Conservation (phyloP, 2,329 filamentous ascomycete genomes). For the Botrytis elliptica region DNA sequence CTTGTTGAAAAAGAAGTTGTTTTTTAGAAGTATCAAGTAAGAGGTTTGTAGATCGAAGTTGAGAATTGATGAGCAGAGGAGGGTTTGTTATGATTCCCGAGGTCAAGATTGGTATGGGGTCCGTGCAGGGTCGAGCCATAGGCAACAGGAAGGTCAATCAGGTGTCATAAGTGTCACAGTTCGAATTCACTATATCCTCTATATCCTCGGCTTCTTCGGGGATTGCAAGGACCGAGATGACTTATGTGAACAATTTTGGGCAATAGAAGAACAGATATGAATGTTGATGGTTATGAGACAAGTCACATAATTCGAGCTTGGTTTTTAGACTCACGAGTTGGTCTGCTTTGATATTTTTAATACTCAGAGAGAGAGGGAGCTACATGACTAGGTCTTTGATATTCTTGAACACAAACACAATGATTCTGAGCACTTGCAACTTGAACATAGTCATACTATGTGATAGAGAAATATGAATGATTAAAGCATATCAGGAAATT, state of each 20-base stretch:
- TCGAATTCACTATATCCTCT: not conserved
- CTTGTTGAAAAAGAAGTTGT: not conserved
- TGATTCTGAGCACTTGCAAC: not conserved
- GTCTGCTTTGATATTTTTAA: not conserved
- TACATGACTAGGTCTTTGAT: not conserved
- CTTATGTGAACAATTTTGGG: not conserved
- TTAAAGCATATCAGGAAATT: not conserved
- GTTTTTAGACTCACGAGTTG: not conserved
- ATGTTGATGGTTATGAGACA: not conserved
- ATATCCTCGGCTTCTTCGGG: not conserved
- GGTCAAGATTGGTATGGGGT: not conserved
- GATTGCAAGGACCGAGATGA: not conserved
- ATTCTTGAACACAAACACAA: not conserved
- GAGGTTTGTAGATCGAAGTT: not conserved
- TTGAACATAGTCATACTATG: not conserved
- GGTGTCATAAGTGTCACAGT: slow-evolving; percentile 4
- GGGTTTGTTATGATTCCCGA: not conserved
- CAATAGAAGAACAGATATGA: not conserved
- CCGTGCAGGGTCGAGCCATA: slow-evolving; percentile 3
- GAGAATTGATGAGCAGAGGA: not conserved
- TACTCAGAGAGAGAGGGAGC: not conserved
- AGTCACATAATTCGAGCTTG: not conserved
- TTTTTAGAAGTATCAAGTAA: not conserved
- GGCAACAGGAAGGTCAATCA: not conserved
- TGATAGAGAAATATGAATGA: not conserved